Evolutionary conservation across 23 red algal species (phyloP), one percentile per base, ranked within the genome.

Genomic region (Gracilariopsis chorda): DNA sequence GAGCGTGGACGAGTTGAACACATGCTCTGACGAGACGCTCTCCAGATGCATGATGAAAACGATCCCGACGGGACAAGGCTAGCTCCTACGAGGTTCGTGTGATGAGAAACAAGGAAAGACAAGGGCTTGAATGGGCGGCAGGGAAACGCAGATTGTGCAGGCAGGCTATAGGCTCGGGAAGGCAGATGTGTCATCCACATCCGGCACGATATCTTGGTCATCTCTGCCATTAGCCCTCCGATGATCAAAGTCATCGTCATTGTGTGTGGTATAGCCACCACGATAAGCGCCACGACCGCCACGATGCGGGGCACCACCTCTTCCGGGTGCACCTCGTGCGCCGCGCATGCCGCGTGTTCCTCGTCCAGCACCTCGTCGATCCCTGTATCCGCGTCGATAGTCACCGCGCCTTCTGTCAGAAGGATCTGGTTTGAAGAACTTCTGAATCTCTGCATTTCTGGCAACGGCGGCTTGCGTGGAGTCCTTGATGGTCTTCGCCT

Each of bases 111-210:
- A 55, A 55, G n/a, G 14, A 14, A 55, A 16, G 51, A 55, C 51
- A 55, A n/a, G 14, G n/a, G n/a, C 51, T n/a, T 16, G 51, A 55
- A 55, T 16, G n/a, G 51, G 51, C 14, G 14, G n/a, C 14, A 55
- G 14, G n/a, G n/a, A n/a, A 16, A n/a, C 51, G 51, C 51, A 55
- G 14, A n/a, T n/a, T 16, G 51, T 16, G 14, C 14, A n/a, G 14
- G 14, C 14, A 6, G 41, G 34, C 27, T 60, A 80, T 48, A 56
- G 51, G 37, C 51, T 60, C 21, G 88, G 88, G 51, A 91, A 91
- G 16, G 88, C 88, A 7, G 74, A 36, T 14, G 88, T 91, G 42
- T 91, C 88, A 46, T 91, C 88, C 52, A 91, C 74, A 20, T 91
- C 82, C 13, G 84, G 84, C 28, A 65, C 84, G 29, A 73, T 34